Base-by-base conservation (phyloP, 768 basidiomycete genomes). In the Asterophora parasitica region DNA sequence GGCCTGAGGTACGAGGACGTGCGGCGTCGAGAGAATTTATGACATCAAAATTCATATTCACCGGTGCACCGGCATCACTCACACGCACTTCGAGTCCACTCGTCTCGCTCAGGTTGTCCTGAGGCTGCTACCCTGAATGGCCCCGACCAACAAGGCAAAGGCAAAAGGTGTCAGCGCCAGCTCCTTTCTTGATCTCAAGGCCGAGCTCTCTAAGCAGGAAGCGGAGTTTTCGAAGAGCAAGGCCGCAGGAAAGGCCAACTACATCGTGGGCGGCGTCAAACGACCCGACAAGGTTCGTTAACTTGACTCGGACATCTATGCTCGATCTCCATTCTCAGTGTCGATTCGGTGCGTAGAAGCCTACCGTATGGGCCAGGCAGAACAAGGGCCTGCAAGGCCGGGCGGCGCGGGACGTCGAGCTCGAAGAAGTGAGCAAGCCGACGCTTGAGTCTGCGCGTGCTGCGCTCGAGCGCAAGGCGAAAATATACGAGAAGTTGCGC, bases 171-270 rank as follows among this genome's bases (percentile, higher is more conserved):
- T 88, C 58, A 86, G 80, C 51, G 74, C 83, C 4, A 77, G 75
- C 49, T 88, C 90, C 0, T 88, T 91, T 63, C 78, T 90, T n/a
- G 87, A 91, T 58, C 79, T 93, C 35, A 88, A 85, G 52, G 83
- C 85, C 13, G 82, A 85, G 52, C 73, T 88, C 27, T 64, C 79
- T 13, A 85, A 80, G 59, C 75, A 76, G 46, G 79, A 83, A 57
- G 73, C 77, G 31, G 77, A 80, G 48, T 76, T 83, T 49, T 50
- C 73, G 4, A 79, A 75, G 58, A 72, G 67, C 44, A 88, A 85
- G 57, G 79, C 76, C 9, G 66, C 77, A 11, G 85, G 85, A 10
- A 73, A 73, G 51, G 71, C 69, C 23, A 73, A 69, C 27, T 63
- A 69, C n/a, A 62, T 81, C 17, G 72, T 81, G 4, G 85, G 83